Base-by-base conservation (phyloP, 176 grass and related monocot genomes). In the Musa troglodytarum region DNA sequence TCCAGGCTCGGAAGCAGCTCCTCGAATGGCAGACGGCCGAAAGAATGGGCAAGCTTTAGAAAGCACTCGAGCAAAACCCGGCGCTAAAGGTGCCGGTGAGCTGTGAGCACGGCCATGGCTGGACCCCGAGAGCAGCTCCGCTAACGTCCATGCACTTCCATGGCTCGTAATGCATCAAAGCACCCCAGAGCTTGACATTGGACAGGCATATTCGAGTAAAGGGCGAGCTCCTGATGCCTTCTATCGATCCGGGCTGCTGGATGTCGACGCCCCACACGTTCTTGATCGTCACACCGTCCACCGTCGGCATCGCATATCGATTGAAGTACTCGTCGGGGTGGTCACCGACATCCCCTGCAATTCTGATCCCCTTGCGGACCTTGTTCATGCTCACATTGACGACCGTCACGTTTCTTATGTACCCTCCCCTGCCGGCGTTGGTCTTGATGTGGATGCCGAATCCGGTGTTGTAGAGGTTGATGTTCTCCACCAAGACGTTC, bases 161-260 rank as follows among this genome's bases (percentile, higher is more conserved):
- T 2, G 75, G 82, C 0, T 71, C 72, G 8, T 76, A 69, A 10
- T 50, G 43, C 10, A 50, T 52, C n/a, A 0, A 54, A 6, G 81
- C 50, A 1, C 86, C 84, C 26, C 78, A 83, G 6, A 96, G 85
- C 81, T 96, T 92, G 2, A 96, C 86, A 11, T 96, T 96, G 9
- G 81, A 62, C 26, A 96, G 84, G 77, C 88, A 96, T 21, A 96
- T 89, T 53, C 86, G 1, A 0, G 86, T 96, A 70, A 92, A 92
- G 0, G 85, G 84, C 14, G 77, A 74, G 69, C 34, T 76, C 28
- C 72, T 80, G 64, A 96, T 89, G 11, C 92, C 92, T 55, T 89
- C 59, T 0, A 96, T 69, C 1, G 86, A 72, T 5, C 92, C 89
- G 2, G 80, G 82, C 56, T 86, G 84, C 78, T 87, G 82, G 11